Evolutionary conservation across 495 filamentous ascomycete species (phyloP).

Genomic region (Lasiosphaeriaceae sp.): DNA sequence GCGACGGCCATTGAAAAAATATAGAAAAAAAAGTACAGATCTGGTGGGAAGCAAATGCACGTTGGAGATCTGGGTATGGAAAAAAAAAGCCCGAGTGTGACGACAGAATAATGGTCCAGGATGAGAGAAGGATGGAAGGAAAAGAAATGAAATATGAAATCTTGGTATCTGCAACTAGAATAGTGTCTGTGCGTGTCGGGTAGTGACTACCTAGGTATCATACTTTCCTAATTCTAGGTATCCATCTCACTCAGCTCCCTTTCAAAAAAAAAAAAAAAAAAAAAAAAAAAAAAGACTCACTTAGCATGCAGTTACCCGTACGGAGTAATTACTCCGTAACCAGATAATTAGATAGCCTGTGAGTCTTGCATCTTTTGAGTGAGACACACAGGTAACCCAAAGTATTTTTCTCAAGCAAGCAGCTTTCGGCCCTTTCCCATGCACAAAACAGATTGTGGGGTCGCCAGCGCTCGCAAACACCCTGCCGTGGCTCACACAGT

Average conservation of each 20-base stretch:
- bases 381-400: not conserved
- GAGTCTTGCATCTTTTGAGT: not conserved
- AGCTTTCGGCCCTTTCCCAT: not conserved
- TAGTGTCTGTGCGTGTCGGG: too few species aligned
- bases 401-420: not conserved
- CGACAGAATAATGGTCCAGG: not conserved
- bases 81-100: not conserved
- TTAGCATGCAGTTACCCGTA: not conserved
- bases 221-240: too few species aligned
- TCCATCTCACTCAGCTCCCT: too few species aligned
- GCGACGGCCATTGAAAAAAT: not conserved
- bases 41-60: not conserved
- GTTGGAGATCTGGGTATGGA: not conserved
- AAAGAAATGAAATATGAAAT: not conserved
- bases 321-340: not conserved
- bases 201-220: too few species aligned
- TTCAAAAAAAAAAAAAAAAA: not conserved
- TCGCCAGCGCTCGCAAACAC: not conserved
- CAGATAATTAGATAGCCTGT: not conserved
- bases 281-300: not conserved
- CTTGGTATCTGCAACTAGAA: too few species aligned
- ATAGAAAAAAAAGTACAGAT: not conserved
- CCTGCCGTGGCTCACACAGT: not conserved
- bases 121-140: not conserved
- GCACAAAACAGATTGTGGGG: not conserved